Base-by-base conservation (phyloP, 768 basidiomycete genomes). In the Amanita phalloides region DNA sequence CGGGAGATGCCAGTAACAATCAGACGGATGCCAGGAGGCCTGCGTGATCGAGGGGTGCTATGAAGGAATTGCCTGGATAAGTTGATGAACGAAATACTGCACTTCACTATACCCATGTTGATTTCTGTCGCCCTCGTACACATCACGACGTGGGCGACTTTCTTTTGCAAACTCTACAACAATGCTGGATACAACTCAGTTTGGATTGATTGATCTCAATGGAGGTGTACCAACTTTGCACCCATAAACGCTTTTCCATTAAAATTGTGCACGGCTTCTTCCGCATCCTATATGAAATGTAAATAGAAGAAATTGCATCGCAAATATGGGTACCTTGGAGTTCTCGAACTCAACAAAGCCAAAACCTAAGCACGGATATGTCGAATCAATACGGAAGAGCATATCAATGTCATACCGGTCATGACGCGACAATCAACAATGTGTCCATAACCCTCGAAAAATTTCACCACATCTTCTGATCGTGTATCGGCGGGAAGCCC, bases 91-190 rank as follows among this genome's bases (percentile, higher is more conserved):
- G 43, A 35, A 51, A 33, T 36, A 13, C 30, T 17, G 25, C 49
- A 51, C 21, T 43, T 48, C 56, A 52, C 42, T 53, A 62, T 77
- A 82, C 79, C 82, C 80, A 64, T 82, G 17, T 17, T 17, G 68
- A 53, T 70, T 68, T 60, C 78, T 66, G 35, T 74, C 71, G 28
- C 73, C 71, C 48, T 86, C 87, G 58, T 84, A 87, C 13, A 69
- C 67, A 17, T 92, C 90, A 50, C 90, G 79, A 57, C 89, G 84
- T 51, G 86, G 86, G 20, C 90, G 83, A 55, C 83, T 84, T 60
- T 97, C 94, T 66, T 95, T 94, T 6, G 95, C 92, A 62, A 92
- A 92, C 65, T 99, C 91, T 42, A 99, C 92, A 11, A 96, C 87
- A 56, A 99, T 89, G 63, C 94, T 96, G 50, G 4, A 38, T 42